Percentiles rank a stretch among this genome's conserved stretches.
Evolutionary conservation across 164 flowering plant genomes (phyloP).

Genomic region (Hamamelis virginiana): DNA sequence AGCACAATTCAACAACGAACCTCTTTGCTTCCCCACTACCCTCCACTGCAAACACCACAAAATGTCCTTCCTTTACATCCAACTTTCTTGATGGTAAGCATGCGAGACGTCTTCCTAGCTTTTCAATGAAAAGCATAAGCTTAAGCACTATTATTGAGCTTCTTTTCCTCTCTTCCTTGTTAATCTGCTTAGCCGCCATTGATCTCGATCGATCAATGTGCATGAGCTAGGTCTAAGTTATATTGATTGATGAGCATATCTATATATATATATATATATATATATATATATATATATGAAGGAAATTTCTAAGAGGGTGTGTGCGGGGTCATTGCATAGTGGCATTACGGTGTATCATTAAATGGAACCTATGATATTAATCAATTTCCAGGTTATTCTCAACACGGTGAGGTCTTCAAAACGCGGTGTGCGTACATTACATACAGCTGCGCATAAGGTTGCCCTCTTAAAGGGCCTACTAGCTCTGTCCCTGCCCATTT

Average conservation of each 20-base stretch:
- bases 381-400: too few species aligned
- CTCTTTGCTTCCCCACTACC: slow-evolving; percentile 34
- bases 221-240: too few species aligned
- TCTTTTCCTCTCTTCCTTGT: background rate
- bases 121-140: slow-evolving; percentile 21
- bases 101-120: slow-evolving; percentile 16
- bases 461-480: too few species aligned
- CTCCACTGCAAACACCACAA: slow-evolving; percentile 36
- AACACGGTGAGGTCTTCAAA: too few species aligned
- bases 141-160: slow-evolving; percentile 7
- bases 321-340: slow-evolving; percentile 5
- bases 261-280: too few species aligned
- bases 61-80: slow-evolving; percentile 48
- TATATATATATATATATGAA: background rate
- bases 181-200: too few species aligned
- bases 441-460: too few species aligned
- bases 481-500: too few species aligned
- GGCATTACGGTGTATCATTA: background rate
- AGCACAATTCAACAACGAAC: slow-evolving; percentile 38
- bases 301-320: background rate
- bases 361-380: too few species aligned
- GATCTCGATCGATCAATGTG: too few species aligned
- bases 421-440: too few species aligned
- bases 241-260: too few species aligned
- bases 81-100: background rate